A percentile compares a stretch with the other conserved stretches of the same genome.
Evolutionary conservation across 176 grass and related monocot species (phyloP).

Genomic region (Carex kokanica): DNA sequence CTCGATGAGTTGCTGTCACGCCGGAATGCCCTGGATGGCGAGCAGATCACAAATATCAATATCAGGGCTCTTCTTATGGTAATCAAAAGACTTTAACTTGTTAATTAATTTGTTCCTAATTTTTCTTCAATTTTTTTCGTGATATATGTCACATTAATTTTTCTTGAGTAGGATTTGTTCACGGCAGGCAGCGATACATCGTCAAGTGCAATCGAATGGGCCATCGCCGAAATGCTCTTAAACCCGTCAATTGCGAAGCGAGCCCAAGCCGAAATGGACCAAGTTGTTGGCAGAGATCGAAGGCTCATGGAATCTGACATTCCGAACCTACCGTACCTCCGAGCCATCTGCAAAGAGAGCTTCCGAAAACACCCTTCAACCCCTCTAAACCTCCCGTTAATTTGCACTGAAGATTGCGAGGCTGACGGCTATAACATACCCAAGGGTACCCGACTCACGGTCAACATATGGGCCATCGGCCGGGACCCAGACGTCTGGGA

Average conservation of each 20-base stretch:
- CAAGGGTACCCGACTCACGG: conserved; percentile 22
- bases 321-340: conserved; percentile 23
- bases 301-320: conserved; percentile 28
- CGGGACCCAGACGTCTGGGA: conserved; percentile 24
- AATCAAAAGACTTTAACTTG: background rate
- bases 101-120: background rate
- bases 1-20: conserved; percentile 20
- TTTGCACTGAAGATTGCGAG: conserved; percentile 28
- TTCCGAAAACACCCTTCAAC: conserved; percentile 31
- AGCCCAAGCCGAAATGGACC: conserved; percentile 27
- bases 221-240: conserved; percentile 25
- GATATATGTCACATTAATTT: background rate
- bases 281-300: conserved; percentile 19
- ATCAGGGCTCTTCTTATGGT: conserved; percentile 37
- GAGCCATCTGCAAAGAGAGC: conserved; percentile 27
- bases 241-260: conserved; percentile 7
- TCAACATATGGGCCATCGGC: conserved; percentile 35
- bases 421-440: conserved; percentile 29
- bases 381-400: conserved; percentile 24
- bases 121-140: background rate
- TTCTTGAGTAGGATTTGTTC: conserved; percentile 29
- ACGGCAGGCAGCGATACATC: conserved; percentile 33
- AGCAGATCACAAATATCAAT: conserved; percentile 29
- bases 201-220: conserved; percentile 32
- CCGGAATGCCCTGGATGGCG: background rate